Conservation (phyloP, 257 asterid genomes). For the Galeopsis tetrahit region DNA sequence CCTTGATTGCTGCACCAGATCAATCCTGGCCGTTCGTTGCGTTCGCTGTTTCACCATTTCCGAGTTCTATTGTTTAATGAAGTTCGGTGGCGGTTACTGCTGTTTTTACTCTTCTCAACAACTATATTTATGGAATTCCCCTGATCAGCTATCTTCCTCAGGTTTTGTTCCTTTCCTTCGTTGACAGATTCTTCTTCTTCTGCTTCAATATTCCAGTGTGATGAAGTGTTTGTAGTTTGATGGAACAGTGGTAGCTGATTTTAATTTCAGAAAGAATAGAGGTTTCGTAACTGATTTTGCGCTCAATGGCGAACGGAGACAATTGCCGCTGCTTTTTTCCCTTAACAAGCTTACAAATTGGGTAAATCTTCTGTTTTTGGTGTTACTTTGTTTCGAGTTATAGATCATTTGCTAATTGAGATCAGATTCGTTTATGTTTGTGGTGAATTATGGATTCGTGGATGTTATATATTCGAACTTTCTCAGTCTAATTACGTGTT, state of each 20-base stretch:
- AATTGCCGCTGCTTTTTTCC: slow-evolving; percentile 62
- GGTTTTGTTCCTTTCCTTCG: slow-evolving; percentile 33
- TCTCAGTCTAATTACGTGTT: neutral
- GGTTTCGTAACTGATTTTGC: slow-evolving; percentile 29
- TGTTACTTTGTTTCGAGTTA: slow-evolving; percentile 3
- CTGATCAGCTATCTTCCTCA: slow-evolving; percentile 40
- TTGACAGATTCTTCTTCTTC: neutral
- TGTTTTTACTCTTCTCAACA: slow-evolving; percentile 32
- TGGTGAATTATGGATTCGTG: neutral
- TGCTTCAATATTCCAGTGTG: slow-evolving; percentile 1
- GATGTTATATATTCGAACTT: neutral
- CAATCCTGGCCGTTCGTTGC: slow-evolving; percentile 35
- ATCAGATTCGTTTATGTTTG: slow-evolving; percentile 19
- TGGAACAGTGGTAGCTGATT: slow-evolving; percentile 44
- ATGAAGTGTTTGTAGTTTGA: slow-evolving; percentile 25
- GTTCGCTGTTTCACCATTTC: neutral
- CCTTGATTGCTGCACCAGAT: slow-evolving; percentile 34
- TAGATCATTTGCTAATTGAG: slow-evolving; percentile 22
- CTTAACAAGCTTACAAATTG: slow-evolving; percentile 84
- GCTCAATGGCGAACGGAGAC: slow-evolving; percentile 59
- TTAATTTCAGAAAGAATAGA: slow-evolving; percentile 35
- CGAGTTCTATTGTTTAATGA: slow-evolving; percentile 40
- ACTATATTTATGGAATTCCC: slow-evolving; percentile 33
- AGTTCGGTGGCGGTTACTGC: slow-evolving; percentile 45
- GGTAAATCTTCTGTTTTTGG: slow-evolving; percentile 47